A percentile compares a stretch with the other conserved stretches of the same genome.
These are phyloP conservation scores for Graphiopsis chlorocephala DNA, from an alignment of 2,329 filamentous ascomycete genomes.

Conservation along the genomic window DNA sequence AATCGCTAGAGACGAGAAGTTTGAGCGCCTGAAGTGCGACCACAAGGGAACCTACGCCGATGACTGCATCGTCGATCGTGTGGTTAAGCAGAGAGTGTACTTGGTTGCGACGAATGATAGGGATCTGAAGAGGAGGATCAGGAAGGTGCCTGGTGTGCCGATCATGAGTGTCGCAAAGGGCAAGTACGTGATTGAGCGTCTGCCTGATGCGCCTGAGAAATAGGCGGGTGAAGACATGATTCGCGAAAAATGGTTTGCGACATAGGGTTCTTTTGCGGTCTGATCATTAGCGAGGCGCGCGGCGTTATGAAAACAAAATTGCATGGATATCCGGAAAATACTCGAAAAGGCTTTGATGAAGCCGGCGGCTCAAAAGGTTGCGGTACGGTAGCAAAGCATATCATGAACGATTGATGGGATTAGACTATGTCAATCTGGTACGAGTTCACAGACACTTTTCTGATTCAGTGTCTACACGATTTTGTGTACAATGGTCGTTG, in stretches of 20 bases:
- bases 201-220: constrained; percentile 77
- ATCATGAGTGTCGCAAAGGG: constrained; percentile 79
- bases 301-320: constrained; percentile 7
- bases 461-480: neutral
- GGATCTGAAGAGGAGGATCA: constrained; percentile 75
- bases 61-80: constrained; percentile 62
- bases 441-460: neutral
- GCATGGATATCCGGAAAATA: constrained; percentile 7
- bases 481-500: neutral
- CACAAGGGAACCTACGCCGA: constrained; percentile 88
- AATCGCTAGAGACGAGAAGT: constrained; percentile 86
- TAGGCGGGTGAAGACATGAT: constrained; percentile 27
- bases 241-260: neutral
- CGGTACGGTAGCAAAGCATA: neutral
- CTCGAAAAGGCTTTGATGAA: neutral
- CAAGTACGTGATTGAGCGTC: constrained; percentile 90
- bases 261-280: constrained; percentile 2
- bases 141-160: constrained; percentile 76
- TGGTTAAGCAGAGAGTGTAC: constrained; percentile 48
- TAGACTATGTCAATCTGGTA: neutral
- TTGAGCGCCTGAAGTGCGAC: constrained; percentile 80
- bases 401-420: neutral
- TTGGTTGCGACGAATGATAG: constrained; percentile 62
- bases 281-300: constrained; percentile 17
- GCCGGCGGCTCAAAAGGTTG: neutral